Evolutionary conservation across 345 rosid genomes (phyloP), one percentile per base, ranked within the genome.

Genomic region (Linum trigynum): DNA sequence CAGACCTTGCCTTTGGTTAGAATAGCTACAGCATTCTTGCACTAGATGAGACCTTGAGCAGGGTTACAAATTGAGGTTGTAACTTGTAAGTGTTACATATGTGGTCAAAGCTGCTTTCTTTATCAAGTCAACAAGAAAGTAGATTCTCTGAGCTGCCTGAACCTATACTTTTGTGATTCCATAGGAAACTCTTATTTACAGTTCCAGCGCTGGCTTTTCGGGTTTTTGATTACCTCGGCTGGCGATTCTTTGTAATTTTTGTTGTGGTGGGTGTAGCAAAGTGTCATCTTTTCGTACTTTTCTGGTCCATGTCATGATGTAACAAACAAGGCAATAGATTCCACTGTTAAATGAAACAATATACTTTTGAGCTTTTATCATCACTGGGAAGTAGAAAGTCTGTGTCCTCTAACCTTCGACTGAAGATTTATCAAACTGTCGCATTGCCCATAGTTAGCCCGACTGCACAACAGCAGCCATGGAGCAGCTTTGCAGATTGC

Each of bases 241-340:
- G 43, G 71, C 65, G 65, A 65, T 72, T 77, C 71, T 72, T 68
- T 72, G 59, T 67, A 67, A 59, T 65, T 63, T 68, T 48, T 9
- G 11, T 48, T 48, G 32, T 23, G 32, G 32, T 23, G 32, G 32
- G 32, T 60, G 69, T 70, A 62, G 79, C 36, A 69, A 64, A 67
- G 59, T 23, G 51, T 68, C 14, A 36, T 17, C 45, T 40, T 55
- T 70, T 57, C 42, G 55, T 69, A 62, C 42, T 61, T 59, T 64
- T 59, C 35, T 61, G n/a, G 23, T 60, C 48, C 38, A 61, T 41
- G 57, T 17, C 11, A 23, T 55, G 51, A 62, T 15, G n/a, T 9
- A 48, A 15, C 3, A 9, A 48, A 48, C 3, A 9, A 9, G 45
- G 9, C 14, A 48, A 15, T 48, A 9, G 15, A 9, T 48, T 9